phyloP scores from a whole-genome alignment of 148 eudicot genomes.

The Dianthus caryophyllus region DNA sequence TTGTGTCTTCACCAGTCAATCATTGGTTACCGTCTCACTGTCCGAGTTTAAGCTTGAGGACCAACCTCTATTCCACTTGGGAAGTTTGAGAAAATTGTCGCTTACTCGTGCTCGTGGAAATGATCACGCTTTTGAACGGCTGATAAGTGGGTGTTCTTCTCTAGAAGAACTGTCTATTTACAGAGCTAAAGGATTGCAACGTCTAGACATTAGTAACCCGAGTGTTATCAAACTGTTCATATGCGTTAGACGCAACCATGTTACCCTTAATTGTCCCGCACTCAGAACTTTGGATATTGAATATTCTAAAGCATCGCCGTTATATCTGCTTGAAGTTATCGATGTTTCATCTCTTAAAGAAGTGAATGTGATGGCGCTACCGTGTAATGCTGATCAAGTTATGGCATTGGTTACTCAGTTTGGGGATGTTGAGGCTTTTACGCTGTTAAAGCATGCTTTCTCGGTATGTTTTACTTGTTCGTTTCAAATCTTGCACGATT shows the following conservation, averaged over 20 bases:
- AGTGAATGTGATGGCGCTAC: not conserved
- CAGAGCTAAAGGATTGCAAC: not conserved
- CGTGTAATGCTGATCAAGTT: not conserved
- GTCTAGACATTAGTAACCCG: not conserved
- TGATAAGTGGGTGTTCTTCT: slow-evolving; percentile 8
- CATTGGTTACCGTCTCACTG: not conserved
- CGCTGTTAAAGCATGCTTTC: not conserved
- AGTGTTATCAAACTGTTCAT: not conserved
- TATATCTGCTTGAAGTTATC: not conserved
- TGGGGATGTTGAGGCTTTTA: slow-evolving; percentile 3
- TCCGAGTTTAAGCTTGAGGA: not conserved
- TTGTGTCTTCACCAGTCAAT: slow-evolving; percentile 1
- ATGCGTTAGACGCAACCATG: not conserved
- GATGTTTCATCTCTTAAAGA: slow-evolving; percentile 4
- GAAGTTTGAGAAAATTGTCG: not conserved
- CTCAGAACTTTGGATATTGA: not conserved
- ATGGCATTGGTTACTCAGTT: not conserved
- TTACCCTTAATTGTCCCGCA: not conserved
- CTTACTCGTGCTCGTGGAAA: not conserved
- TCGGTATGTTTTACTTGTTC: not conserved
- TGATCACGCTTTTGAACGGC: not conserved
- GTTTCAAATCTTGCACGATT: not conserved
- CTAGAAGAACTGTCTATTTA: not conserved
- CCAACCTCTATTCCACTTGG: not conserved
- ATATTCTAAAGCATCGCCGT: too few relatives aligned